Evolutionary conservation across 2,329 filamentous ascomycete genomes (phyloP), one percentile per base, ranked within the genome.

Genomic region (Epichloe gansuensis): DNA sequence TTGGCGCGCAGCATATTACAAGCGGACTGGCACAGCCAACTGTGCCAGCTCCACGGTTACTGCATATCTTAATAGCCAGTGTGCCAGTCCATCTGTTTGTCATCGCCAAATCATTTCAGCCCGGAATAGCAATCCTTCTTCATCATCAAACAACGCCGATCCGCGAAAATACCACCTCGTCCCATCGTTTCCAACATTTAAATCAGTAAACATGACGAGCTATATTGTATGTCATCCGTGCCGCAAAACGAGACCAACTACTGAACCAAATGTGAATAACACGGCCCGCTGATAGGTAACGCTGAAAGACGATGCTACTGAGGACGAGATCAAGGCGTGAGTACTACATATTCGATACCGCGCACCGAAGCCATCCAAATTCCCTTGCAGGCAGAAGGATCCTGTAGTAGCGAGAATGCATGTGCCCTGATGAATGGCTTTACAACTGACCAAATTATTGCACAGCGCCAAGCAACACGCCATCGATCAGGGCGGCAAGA

Each of bases 381-480:
- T 46, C 7, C 7, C 3, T 34, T 34, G 15, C 28, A 15, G 13
- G 8, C 28, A 4, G 28, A 11, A 4, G 28, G 8, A 31, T 11
- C 3, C 28, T 31, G 28, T 4, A 31, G 28, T 31, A 11, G 28
- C 8, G 28, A 31, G 8, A 31, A 11, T 31, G 28, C 37, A 39
- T 39, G 37, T 39, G 37, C 4, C 38, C 35, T 8, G 52, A 9
- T 43, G 21, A 34, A 21, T 11, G 13, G 28, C n/a, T 21, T 13
- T n/a, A 12, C 5, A 25, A 11, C 46, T 48, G 34, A 48, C 46
- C 39, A 15, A 11, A 46, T 25, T 15, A 23, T 15, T 4, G 0
- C 1, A 9, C 62, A 90, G 86, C 50, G 85, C 86, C 56, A 95
- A 95, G 82, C 73, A 91, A 67, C 73, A 83, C 54, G 86, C 83